These are phyloP conservation scores for Metschnikowia picachoensis DNA, from an alignment of 805 yeast genomes.

Conservation along the genomic window DNA sequence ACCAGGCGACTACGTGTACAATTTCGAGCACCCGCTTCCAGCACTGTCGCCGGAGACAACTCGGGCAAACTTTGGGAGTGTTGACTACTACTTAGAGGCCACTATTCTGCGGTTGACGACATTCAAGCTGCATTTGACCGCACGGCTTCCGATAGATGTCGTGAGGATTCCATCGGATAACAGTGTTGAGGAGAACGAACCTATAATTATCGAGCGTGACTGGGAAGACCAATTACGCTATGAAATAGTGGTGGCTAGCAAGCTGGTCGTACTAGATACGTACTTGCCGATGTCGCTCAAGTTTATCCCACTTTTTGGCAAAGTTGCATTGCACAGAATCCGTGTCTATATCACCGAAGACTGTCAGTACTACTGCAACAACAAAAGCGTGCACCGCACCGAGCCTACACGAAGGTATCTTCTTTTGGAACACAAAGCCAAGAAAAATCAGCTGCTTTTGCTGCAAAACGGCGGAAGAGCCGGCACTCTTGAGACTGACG, in stretches of 20 bases:
- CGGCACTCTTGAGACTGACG: slow-evolving; percentile 34
- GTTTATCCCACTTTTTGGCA: slow-evolving; percentile 76
- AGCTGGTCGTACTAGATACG: slow-evolving; percentile 79
- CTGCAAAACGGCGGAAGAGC: slow-evolving; percentile 35
- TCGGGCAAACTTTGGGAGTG: slow-evolving; percentile 76
- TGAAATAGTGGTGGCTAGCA: slow-evolving; percentile 88
- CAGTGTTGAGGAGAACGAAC: slow-evolving; percentile 86
- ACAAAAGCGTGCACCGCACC: slow-evolving; percentile 83
- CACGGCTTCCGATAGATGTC: slow-evolving; percentile 58
- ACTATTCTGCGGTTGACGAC: slow-evolving; percentile 74
- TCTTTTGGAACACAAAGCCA: slow-evolving; percentile 75
- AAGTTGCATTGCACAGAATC: slow-evolving; percentile 80
- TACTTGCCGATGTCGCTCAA: slow-evolving; percentile 80
- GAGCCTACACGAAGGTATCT: slow-evolving; percentile 85
- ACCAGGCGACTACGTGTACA: slow-evolving; percentile 90
- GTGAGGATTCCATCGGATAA: slow-evolving; percentile 75
- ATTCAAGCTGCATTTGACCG: slow-evolving; percentile 72
- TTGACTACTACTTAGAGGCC: slow-evolving; percentile 66
- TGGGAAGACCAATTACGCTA: slow-evolving; percentile 93
- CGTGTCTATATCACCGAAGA: slow-evolving; percentile 85
- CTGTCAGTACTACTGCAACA: slow-evolving; percentile 81
- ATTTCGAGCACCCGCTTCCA: slow-evolving; percentile 85
- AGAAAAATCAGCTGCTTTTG: slow-evolving; percentile 44
- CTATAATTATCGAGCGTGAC: slow-evolving; percentile 81
- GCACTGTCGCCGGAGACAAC: slow-evolving; percentile 80